Evolutionary conservation across 192 early-diverging fungal genomes (phyloP).

Genomic region (Backusella parvicylindrica): DNA sequence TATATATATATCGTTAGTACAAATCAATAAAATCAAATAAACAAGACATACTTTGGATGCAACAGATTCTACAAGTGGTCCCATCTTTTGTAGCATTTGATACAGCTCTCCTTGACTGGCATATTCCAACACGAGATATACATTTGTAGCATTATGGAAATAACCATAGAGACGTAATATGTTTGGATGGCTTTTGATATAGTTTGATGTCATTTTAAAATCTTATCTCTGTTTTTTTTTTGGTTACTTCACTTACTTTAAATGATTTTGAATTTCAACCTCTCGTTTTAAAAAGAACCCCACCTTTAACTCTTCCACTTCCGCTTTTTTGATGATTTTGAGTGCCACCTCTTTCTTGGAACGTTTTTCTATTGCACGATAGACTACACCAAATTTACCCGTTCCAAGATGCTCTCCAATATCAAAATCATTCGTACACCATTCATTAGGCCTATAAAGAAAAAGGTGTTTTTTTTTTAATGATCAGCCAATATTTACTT

Average conservation of each 20-base stretch:
- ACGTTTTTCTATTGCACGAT: constrained; percentile 81
- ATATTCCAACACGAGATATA: constrained; percentile 94
- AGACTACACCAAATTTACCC: constrained; percentile 94
- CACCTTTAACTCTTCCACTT: constrained; percentile 71
- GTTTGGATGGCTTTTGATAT: constrained; percentile 69
- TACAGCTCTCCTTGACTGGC: constrained; percentile 88
- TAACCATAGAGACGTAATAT: constrained; percentile 92
- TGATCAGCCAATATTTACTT: not conserved
- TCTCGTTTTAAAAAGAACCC: constrained; percentile 86
- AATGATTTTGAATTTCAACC: constrained; percentile 92
- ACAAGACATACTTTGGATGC: constrained; percentile 58
- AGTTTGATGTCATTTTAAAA: not conserved
- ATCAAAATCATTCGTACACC: constrained; percentile 81
- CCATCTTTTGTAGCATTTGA: constrained; percentile 65
- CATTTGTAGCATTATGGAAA: constrained; percentile 87
- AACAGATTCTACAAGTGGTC: constrained; percentile 65
- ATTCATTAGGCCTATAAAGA: constrained; percentile 23
- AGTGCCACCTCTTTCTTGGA: constrained; percentile 83
- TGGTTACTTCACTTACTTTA: constrained; percentile 50
- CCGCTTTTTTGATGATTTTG: constrained; percentile 84
- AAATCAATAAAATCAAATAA: not conserved
- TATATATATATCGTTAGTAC: too few relatives aligned
- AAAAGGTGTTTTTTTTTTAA: not conserved
- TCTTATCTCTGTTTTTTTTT: too few relatives aligned
- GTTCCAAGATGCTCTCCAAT: constrained; percentile 82